These are phyloP conservation scores for Globisporangium lucens DNA, from an alignment of 352 stramenopile genomes.

Conservation along the genomic window DNA sequence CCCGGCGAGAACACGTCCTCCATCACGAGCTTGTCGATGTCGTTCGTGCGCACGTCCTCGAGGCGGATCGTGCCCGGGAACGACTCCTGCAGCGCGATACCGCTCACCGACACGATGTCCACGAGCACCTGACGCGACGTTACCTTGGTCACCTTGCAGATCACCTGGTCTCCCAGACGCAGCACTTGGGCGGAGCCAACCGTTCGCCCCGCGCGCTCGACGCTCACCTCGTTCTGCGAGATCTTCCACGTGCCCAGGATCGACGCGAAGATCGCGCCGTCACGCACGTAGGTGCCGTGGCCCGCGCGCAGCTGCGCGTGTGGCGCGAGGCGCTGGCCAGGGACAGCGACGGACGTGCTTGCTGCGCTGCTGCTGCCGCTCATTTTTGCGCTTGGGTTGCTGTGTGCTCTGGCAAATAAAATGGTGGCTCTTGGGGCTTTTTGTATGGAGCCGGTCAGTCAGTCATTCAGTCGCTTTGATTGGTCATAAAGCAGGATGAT, in stretches of 20 bases:
- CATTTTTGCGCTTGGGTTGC: conserved; percentile 12
- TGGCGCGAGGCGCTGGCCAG: conserved; percentile 51
- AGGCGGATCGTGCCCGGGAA: conserved; percentile 78
- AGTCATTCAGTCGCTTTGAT: not conserved
- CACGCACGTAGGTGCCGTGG: conserved; percentile 47
- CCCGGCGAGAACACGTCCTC: conserved; percentile 71
- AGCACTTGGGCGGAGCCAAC: conserved; percentile 73
- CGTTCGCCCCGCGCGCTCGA: conserved; percentile 46
- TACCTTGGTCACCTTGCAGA: conserved; percentile 68
- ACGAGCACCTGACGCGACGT: conserved; percentile 72
- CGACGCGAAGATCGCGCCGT: conserved; percentile 70
- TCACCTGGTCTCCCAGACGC: conserved; percentile 56
- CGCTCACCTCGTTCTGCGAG: conserved; percentile 36
- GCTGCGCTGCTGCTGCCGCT: conserved; percentile 26
- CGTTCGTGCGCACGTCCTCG: conserved; percentile 76
- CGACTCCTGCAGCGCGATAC: conserved; percentile 70
- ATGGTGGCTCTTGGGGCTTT: conserved; percentile 14
- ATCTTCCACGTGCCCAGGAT: conserved; percentile 51
- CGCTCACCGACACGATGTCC: conserved; percentile 69
- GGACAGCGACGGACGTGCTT: conserved; percentile 32
- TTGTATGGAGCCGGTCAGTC: conserved; percentile 13
- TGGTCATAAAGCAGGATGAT: not conserved
- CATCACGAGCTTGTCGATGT: conserved; percentile 80
- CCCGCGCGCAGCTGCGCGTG: conserved; percentile 39
- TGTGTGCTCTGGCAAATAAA: conserved; percentile 8